Evolutionary conservation across 164 flowering plant genomes (phyloP).

Genomic region (Vitis rotundifolia): DNA sequence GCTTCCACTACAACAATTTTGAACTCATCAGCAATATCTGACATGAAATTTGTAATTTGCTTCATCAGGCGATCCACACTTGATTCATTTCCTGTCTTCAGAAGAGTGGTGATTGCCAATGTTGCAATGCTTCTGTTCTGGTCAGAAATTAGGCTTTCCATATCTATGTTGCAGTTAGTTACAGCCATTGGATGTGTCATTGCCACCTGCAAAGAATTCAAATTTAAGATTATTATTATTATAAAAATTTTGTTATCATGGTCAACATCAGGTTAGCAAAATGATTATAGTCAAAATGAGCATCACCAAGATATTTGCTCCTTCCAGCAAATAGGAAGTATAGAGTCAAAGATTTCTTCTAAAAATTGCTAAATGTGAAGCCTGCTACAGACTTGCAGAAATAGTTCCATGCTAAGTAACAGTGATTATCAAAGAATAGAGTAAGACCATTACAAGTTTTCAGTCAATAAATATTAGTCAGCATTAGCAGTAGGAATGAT

Average conservation of each 20-base stretch:
- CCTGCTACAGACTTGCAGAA: too few species aligned
- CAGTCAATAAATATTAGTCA: too few species aligned
- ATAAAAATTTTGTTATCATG: neutral
- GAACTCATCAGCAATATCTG: conserved; percentile 98
- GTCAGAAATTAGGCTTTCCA: conserved; percentile 97
- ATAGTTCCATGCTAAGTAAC: too few species aligned
- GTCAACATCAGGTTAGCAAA: neutral
- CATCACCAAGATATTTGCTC: neutral
- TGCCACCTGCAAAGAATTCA: conserved; percentile 68
- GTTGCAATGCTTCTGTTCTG: conserved; percentile 98
- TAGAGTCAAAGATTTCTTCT: neutral
- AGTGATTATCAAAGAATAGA: too few species aligned
- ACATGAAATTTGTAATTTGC: conserved; percentile 98
- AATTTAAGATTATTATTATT: neutral
- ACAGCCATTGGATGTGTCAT: conserved; percentile 99
- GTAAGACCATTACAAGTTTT: too few species aligned
- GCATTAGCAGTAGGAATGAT: too few species aligned
- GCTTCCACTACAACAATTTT: conserved; percentile 99
- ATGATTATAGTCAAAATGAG: neutral
- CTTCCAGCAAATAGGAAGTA: neutral
- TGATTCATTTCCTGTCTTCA: conserved; percentile 97
- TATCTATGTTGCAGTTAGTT: conserved; percentile 96
- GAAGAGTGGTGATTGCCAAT: conserved; percentile 92
- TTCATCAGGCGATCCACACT: conserved; percentile 98
- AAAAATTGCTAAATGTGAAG: too few species aligned